These are phyloP conservation scores for Cryptococcus hybrid DNA, from an alignment of 1,284 basidiomycete species.

Conservation along the genomic window DNA sequence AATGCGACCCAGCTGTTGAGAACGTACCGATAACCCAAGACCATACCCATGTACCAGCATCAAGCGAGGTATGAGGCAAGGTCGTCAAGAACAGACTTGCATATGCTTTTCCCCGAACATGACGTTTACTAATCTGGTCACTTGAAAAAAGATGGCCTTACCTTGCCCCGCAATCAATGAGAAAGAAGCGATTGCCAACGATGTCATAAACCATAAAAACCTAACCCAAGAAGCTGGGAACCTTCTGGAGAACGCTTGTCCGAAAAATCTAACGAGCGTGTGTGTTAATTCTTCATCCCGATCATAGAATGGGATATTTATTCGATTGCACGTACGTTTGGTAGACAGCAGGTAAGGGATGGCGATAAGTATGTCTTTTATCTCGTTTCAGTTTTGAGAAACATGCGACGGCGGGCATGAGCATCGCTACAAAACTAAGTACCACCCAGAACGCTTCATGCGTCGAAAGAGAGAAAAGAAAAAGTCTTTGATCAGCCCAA, in stretches of 20 bases:
- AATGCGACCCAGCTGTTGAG: slow-evolving; percentile 54
- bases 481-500: not conserved
- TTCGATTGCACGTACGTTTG: slow-evolving; percentile 38
- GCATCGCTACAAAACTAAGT: slow-evolving; percentile 58
- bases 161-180: slow-evolving; percentile 57
- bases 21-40: slow-evolving; percentile 57
- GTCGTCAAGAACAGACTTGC: slow-evolving; percentile 57
- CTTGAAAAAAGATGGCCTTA: not conserved
- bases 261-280: slow-evolving; percentile 46
- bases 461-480: not conserved
- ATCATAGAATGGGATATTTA: slow-evolving; percentile 50
- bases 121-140: not conserved
- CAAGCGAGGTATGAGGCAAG: slow-evolving; percentile 56
- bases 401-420: slow-evolving; percentile 55
- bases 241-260: slow-evolving; percentile 49
- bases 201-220: slow-evolving; percentile 59
- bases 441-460: slow-evolving; percentile 54
- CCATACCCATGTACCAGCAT: slow-evolving; percentile 58
- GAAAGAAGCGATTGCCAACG: slow-evolving; percentile 55
- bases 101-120: slow-evolving; percentile 43
- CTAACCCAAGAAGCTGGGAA: slow-evolving; percentile 57
- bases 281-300: slow-evolving; percentile 35
- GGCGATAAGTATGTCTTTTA: slow-evolving; percentile 45
- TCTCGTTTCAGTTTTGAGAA: slow-evolving; percentile 50
- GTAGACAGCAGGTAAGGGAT: slow-evolving; percentile 31